A percentile compares a stretch with the other conserved stretches of the same genome.
Evolutionary conservation across 257 asterid species (phyloP).

Genomic region (Petrea volubilis): DNA sequence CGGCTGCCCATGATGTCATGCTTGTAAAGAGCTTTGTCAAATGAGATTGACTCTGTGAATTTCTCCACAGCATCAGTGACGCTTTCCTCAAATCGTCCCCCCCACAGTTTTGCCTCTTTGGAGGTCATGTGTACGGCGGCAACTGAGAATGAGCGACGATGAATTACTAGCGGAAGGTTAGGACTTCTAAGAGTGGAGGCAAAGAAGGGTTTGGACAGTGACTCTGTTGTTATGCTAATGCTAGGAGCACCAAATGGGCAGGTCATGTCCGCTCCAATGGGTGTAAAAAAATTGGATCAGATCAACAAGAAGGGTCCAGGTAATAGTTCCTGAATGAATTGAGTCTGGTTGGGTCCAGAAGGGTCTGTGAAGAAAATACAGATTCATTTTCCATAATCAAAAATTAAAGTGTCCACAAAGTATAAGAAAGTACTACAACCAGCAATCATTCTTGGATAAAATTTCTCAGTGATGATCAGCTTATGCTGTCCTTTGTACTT

Average conservation of each 20-base stretch:
- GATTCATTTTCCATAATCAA: too few relatives aligned
- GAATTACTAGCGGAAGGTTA: neutral
- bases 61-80: constrained; percentile 89
- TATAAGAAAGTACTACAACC: too few relatives aligned
- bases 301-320: too few relatives aligned
- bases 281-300: too few relatives aligned
- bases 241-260: constrained; percentile 20
- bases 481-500: too few relatives aligned
- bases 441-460: too few relatives aligned
- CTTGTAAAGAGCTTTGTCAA: constrained; percentile 83
- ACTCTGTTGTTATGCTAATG: constrained; percentile 15
- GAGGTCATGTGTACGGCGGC: constrained; percentile 46
- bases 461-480: too few relatives aligned
- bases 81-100: constrained; percentile 92
- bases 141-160: constrained; percentile 32
- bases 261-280: neutral
- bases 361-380: too few relatives aligned
- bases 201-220: constrained; percentile 29
- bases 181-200: constrained; percentile 16
- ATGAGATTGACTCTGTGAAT: constrained; percentile 91
- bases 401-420: too few relatives aligned
- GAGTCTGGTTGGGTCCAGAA: too few relatives aligned
- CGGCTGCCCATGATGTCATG: constrained; percentile 96
- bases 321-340: too few relatives aligned
- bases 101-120: constrained; percentile 94